Conservation (phyloP, 2,329 filamentous ascomycete species). For the Penicillium expansum region DNA sequence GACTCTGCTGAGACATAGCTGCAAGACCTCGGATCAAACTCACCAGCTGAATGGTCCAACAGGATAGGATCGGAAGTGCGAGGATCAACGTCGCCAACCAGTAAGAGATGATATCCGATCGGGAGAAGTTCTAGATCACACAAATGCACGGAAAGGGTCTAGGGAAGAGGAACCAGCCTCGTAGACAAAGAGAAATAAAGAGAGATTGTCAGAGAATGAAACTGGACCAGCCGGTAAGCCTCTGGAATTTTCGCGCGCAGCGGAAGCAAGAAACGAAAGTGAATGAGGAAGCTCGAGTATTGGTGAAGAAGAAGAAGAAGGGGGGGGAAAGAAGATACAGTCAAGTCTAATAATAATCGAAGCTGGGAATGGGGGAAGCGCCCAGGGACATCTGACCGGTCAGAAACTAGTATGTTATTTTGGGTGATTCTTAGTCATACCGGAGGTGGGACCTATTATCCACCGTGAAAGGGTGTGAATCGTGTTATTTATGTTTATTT, state of each 20-base stretch:
- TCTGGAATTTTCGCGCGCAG: conserved; percentile 36
- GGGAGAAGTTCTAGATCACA: conserved; percentile 13
- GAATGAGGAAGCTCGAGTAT: conserved; percentile 19
- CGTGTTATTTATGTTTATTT: background rate
- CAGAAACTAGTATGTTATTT: conserved; percentile 11
- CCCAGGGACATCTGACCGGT: conserved; percentile 7
- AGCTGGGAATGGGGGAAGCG: conserved; percentile 9
- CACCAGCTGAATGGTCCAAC: conserved; percentile 10
- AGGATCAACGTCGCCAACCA: conserved; percentile 8
- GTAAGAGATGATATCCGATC: conserved; percentile 8
- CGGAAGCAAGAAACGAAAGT: conserved; percentile 35
- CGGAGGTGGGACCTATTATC: background rate
- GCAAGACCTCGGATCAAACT: conserved; percentile 19
- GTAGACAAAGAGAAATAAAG: conserved; percentile 26
- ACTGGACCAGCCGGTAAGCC: conserved; percentile 39
- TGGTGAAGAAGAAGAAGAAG: conserved; percentile 13
- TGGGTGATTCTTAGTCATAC: conserved; percentile 6
- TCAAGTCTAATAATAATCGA: conserved; percentile 18
- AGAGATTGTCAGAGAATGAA: conserved; percentile 29
- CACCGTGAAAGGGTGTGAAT: background rate
- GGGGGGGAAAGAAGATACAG: conserved; percentile 13
- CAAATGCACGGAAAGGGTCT: background rate
- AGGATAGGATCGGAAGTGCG: conserved; percentile 9
- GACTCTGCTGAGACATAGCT: conserved; percentile 15
- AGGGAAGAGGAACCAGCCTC: conserved; percentile 40